These are phyloP conservation scores for Knoxdaviesia capensis DNA, from an alignment of 2,329 filamentous ascomycete genomes.

Conservation along the genomic window DNA sequence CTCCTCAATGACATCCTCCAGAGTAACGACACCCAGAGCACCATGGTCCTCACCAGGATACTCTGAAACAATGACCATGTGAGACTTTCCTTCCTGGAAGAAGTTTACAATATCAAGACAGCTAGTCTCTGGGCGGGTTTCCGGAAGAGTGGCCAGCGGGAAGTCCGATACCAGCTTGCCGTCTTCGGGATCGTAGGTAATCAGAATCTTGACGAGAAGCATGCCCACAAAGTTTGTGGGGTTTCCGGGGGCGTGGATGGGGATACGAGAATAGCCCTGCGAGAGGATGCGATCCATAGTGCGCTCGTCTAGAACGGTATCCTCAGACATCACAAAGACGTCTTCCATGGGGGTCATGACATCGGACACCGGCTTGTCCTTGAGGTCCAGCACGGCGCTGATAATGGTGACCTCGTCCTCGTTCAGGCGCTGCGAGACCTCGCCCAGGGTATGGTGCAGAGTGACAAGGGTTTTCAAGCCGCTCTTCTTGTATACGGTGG, in stretches of 20 bases:
- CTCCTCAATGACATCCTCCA: constrained; percentile 97
- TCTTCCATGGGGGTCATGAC: constrained; percentile 99
- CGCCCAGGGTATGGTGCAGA: constrained; percentile 77
- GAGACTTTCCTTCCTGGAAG: constrained; percentile 97
- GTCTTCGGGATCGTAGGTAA: constrained; percentile 96
- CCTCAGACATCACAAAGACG: constrained; percentile 90
- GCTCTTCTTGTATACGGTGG: constrained; percentile 94
- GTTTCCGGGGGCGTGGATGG: constrained; percentile 76
- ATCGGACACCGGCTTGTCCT: constrained; percentile 81
- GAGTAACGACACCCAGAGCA: constrained; percentile 77
- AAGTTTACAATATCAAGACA: constrained; percentile 98
- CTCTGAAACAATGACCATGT: constrained; percentile 94
- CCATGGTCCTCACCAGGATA: constrained; percentile 76
- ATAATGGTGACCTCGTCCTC: constrained; percentile 98
- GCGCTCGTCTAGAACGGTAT: constrained; percentile 76
- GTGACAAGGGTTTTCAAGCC: constrained; percentile 92
- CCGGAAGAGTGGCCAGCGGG: constrained; percentile 77
- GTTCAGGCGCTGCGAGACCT: constrained; percentile 74
- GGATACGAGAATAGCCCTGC: constrained; percentile 88
- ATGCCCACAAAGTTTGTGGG: constrained; percentile 84
- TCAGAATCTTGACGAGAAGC: constrained; percentile 95
- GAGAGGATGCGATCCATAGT: constrained; percentile 91
- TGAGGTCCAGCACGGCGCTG: constrained; percentile 85
- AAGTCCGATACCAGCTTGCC: constrained; percentile 74
- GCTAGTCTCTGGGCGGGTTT: constrained; percentile 87